A percentile compares a stretch with the other conserved stretches of the same genome.
phyloP scores from a whole-genome alignment of 2,329 filamentous ascomycete genomes.

The Rugonectria rugulosa region DNA sequence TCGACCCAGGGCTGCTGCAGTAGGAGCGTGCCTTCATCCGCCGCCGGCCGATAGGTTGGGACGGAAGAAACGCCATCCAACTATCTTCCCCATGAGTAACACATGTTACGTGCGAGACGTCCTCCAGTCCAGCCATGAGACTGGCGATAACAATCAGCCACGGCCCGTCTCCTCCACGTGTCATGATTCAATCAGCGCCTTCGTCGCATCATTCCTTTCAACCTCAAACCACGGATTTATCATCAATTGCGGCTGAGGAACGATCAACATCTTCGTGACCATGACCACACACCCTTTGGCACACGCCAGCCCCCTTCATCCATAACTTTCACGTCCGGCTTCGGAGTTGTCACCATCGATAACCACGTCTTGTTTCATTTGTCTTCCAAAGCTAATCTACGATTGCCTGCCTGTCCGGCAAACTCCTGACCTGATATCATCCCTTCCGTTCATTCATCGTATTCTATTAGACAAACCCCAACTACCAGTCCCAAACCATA shows the following conservation, averaged over 20 bases:
- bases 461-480: conserved; percentile 38
- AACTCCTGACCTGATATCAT: conserved; percentile 37
- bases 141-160: conserved; percentile 1
- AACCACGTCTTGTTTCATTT: conserved; percentile 9
- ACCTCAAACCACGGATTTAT: neutral
- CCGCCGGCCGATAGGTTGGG: neutral
- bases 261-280: neutral
- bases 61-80: neutral
- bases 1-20: neutral
- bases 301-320: neutral
- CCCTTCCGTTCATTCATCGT: conserved; percentile 44
- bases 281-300: neutral
- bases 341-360: neutral
- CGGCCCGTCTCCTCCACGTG: neutral
- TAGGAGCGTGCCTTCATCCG: neutral
- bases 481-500: conserved; percentile 27
- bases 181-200: neutral
- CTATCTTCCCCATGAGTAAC: neutral
- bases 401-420: conserved; percentile 19
- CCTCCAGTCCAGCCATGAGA: neutral
- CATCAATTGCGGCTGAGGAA: conserved; percentile 9
- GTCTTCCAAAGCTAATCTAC: conserved; percentile 23
- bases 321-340: neutral
- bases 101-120: conserved; percentile 1
- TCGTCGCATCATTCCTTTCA: neutral